A percentile compares a stretch with the other conserved stretches of the same genome.
Conservation (phyloP, 345 rosid species). For the Pistacia vera region DNA sequence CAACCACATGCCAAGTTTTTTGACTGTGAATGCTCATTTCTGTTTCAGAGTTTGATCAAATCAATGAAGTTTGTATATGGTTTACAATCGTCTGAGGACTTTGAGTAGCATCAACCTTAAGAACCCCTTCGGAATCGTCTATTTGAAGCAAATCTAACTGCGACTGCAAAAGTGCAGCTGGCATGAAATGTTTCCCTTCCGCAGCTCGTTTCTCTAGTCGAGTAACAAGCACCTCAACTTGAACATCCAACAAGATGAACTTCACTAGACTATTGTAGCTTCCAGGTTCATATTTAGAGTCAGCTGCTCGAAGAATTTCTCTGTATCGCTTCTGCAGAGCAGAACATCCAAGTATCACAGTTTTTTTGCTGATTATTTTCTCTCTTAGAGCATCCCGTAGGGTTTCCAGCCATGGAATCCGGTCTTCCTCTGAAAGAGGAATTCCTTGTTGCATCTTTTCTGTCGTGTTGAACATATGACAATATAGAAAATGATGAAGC, state of each 20-base stretch:
- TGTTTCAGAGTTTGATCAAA: not conserved
- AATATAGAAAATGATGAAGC: not conserved
- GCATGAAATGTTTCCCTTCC: conserved; percentile 81
- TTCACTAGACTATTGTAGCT: conserved; percentile 42
- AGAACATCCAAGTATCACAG: conserved; percentile 70
- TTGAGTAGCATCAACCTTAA: conserved; percentile 54
- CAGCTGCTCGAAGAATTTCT: conserved; percentile 73
- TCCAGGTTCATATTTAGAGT: conserved; percentile 45
- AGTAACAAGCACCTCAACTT: conserved; percentile 52
- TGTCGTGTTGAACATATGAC: conserved; percentile 16
- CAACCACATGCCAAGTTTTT: not conserved
- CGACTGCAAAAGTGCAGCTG: conserved; percentile 68
- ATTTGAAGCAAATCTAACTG: conserved; percentile 74
- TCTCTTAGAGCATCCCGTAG: conserved; percentile 49
- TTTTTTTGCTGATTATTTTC: conserved; percentile 36
- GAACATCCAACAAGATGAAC: conserved; percentile 66
- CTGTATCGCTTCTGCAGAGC: conserved; percentile 67
- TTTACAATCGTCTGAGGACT: conserved; percentile 49
- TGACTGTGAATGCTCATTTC: not conserved
- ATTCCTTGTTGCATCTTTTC: conserved; percentile 83
- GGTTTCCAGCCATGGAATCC: conserved; percentile 80
- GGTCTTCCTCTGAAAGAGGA: conserved; percentile 71
- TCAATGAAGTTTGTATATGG: conserved; percentile 12
- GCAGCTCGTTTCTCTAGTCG: conserved; percentile 62
- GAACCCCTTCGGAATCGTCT: conserved; percentile 62